Evolutionary conservation across 495 filamentous ascomycete species (phyloP).

Genomic region (Letharia columbiana): DNA sequence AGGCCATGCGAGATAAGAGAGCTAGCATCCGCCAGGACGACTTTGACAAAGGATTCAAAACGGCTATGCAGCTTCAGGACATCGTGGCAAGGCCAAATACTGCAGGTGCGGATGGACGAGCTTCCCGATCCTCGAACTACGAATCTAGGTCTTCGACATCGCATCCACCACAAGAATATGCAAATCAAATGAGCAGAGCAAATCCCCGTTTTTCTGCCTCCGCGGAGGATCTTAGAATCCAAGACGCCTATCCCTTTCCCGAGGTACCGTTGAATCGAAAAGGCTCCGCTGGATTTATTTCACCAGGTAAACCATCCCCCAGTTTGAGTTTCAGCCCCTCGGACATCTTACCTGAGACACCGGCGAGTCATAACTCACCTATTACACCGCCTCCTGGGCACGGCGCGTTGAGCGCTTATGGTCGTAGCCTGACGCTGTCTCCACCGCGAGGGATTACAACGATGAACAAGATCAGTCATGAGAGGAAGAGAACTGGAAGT

Average conservation of each 20-base stretch:
- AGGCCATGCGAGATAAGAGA: slow-evolving; percentile 69
- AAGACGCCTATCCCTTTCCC: slow-evolving; percentile 18
- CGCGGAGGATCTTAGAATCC: slow-evolving; percentile 14
- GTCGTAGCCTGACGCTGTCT: background rate
- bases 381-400: slow-evolving; percentile 20
- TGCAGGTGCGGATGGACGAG: slow-evolving; percentile 20
- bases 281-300: background rate
- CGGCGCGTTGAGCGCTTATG: background rate
- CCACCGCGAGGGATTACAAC: slow-evolving; percentile 5
- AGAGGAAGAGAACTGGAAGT: slow-evolving; percentile 24
- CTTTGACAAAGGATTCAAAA: slow-evolving; percentile 41
- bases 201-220: slow-evolving; percentile 9
- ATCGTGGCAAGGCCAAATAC: slow-evolving; percentile 21
- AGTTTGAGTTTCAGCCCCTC: slow-evolving; percentile 23
- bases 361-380: slow-evolving; percentile 20
- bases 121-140: slow-evolving; percentile 17
- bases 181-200: background rate
- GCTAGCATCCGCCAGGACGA: slow-evolving; percentile 67
- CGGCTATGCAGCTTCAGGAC: slow-evolving; percentile 17
- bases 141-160: slow-evolving; percentile 16
- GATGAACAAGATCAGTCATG: slow-evolving; percentile 15
- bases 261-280: slow-evolving; percentile 8
- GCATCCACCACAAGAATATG: slow-evolving; percentile 13
- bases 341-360: slow-evolving; percentile 22
- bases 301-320: slow-evolving; percentile 21